Conservation (phyloP, 306 rosid genomes). For the Comarum palustre region DNA sequence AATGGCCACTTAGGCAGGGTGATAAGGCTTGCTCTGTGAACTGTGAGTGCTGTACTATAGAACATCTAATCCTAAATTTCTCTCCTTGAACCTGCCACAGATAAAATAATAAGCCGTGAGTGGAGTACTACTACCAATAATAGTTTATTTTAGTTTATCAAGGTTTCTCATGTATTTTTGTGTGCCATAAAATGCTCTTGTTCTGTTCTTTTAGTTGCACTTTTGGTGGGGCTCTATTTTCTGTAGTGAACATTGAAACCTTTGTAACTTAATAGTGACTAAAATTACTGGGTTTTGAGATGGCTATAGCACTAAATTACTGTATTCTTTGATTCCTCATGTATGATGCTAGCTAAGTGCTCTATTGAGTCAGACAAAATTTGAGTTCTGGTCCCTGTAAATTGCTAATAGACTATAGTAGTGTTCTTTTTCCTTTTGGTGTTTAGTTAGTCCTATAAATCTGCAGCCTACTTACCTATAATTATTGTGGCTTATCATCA, state of each 20-base stretch:
- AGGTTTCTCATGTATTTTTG: background rate
- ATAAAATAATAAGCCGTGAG: background rate
- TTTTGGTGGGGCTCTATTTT: background rate
- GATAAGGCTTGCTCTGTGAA: background rate
- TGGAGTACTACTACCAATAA: background rate
- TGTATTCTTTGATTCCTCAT: too few relatives aligned
- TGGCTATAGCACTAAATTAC: background rate
- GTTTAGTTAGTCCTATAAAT: background rate
- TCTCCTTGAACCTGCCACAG: background rate
- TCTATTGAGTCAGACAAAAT: background rate
- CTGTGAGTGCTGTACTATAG: background rate
- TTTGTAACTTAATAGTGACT: background rate
- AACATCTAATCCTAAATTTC: background rate
- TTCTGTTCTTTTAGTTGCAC: background rate
- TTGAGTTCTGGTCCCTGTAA: background rate
- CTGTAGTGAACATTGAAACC: background rate
- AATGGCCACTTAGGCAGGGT: background rate
- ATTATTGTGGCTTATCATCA: background rate
- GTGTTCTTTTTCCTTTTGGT: background rate
- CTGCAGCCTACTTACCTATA: background rate
- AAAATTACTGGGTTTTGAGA: background rate
- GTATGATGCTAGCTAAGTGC: background rate
- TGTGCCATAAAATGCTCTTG: background rate
- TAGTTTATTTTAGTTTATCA: background rate
- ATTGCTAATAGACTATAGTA: background rate